These are phyloP conservation scores for Zymoseptoria brevis DNA, from an alignment of 2,329 filamentous ascomycete genomes.

Conservation along the genomic window DNA sequence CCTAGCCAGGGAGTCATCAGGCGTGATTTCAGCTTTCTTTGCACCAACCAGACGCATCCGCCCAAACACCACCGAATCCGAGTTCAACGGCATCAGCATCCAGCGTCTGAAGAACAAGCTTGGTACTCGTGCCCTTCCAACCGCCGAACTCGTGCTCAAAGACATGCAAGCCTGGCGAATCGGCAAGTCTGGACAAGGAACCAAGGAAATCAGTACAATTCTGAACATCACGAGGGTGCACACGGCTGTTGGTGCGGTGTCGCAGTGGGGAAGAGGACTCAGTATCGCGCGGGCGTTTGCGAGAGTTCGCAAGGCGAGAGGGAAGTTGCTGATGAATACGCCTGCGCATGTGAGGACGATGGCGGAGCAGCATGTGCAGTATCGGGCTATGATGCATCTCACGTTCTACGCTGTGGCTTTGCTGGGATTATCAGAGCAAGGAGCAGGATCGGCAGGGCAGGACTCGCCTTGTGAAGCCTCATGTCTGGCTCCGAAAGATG, in stretches of 20 bases:
- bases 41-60: slow-evolving; percentile 52
- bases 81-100: slow-evolving; percentile 57
- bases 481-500: neutral
- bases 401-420: slow-evolving; percentile 47
- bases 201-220: slow-evolving; percentile 60
- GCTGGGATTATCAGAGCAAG: slow-evolving; percentile 48
- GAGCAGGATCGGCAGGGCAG: slow-evolving; percentile 13
- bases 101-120: slow-evolving; percentile 65
- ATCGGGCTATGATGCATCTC: slow-evolving; percentile 47
- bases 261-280: slow-evolving; percentile 49
- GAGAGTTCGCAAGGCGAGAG: slow-evolving; percentile 47
- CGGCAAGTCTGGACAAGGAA: slow-evolving; percentile 57
- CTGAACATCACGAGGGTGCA: slow-evolving; percentile 60
- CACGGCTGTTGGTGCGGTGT: slow-evolving; percentile 47
- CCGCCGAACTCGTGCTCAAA: slow-evolving; percentile 58
- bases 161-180: slow-evolving; percentile 46
- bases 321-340: slow-evolving; percentile 44
- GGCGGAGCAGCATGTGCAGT: slow-evolving; percentile 48
- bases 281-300: slow-evolving; percentile 52
- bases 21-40: slow-evolving; percentile 53
- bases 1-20: slow-evolving; percentile 40
- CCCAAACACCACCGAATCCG: slow-evolving; percentile 6
- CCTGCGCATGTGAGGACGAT: slow-evolving; percentile 52
- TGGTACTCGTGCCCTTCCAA: slow-evolving; percentile 61
- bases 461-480: neutral